Evolutionary conservation across 306 rosid genomes (phyloP).

Genomic region (Arachis hypogaea): DNA sequence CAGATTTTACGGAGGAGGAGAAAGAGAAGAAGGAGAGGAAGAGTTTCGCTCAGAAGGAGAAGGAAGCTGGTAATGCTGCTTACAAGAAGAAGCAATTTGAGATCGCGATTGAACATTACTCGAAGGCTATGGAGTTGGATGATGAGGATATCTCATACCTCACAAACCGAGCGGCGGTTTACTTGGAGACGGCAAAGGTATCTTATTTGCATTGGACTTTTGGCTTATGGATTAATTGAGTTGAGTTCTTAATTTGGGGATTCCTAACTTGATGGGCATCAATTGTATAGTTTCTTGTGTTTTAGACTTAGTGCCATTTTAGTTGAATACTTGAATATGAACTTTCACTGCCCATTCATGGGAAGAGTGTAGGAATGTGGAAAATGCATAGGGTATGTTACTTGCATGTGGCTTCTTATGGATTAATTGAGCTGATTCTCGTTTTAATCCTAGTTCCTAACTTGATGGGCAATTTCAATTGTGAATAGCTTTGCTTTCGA

Average conservation of each 20-base stretch:
- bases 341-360: background rate
- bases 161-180: slow-evolving; percentile 77
- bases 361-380: background rate
- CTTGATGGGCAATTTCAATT: no score
- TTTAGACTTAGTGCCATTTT: background rate
- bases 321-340: background rate
- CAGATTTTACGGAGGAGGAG: slow-evolving; percentile 54
- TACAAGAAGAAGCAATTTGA: slow-evolving; percentile 85
- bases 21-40: slow-evolving; percentile 56
- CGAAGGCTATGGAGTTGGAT: slow-evolving; percentile 73
- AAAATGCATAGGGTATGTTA: background rate
- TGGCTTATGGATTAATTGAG: background rate
- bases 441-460: no score
- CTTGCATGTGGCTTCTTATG: no score
- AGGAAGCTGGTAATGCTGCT: slow-evolving; percentile 78
- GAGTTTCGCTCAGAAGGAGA: slow-evolving; percentile 66
- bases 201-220: background rate
- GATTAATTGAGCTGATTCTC: no score
- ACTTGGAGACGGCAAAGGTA: slow-evolving; percentile 85
- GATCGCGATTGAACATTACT: slow-evolving; percentile 62
- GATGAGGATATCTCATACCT: slow-evolving; percentile 72
- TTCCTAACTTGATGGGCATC: background rate
- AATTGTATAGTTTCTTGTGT: background rate
- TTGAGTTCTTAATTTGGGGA: background rate
- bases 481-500: no score